Base-by-base conservation (phyloP, 768 basidiomycete species). In the Peribolospora kevripleyi region DNA sequence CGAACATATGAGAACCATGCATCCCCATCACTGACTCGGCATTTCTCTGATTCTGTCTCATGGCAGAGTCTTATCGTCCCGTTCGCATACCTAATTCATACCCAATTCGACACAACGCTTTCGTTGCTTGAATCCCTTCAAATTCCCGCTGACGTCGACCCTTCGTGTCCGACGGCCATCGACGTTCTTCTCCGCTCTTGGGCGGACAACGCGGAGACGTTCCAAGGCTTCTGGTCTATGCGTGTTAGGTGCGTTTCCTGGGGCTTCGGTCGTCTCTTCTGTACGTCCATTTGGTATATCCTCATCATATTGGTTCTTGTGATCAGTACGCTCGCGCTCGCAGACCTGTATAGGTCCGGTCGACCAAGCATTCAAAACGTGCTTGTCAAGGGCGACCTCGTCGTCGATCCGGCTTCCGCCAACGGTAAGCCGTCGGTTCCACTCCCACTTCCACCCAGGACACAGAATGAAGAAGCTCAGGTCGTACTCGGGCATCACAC, bases 181-280 rank as follows among this genome's bases (percentile, higher is more conserved):
- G 80, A 88, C 57, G 75, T 95, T 50, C 72, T 98, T n/a, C 74
- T 97, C 38, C 76, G 80, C 54, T 80, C 83, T 0, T 95, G 90
- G 91, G 84, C 83, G 63, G 91, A 98, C 65, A 90, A 88, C 62
- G 80, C 81, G 9, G 83, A 86, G 67, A 85, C 81, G 4, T 84
- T 97, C 74, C 85, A 87, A 64, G 90, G 93, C 40, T 86, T 81
- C 67, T 97, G 91, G 90, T 80, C 85, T 7, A 77, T 79, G 4
- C 77, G 85, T 41, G 75, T 91, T 62, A 88, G 68, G 71, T 71
- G 48, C 40, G 65, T 59, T 4, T 3, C n/a, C 40, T 25, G 25
- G 25, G 25, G 25, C 25, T 25, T 25, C 25, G 25, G 25, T 25
- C 25, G 25, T 25, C 25, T 25, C 3, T 8, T 40, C 4, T 38